These are phyloP conservation scores for Moniliophthora roreri DNA, from an alignment of 1,284 basidiomycete species.

Conservation along the genomic window DNA sequence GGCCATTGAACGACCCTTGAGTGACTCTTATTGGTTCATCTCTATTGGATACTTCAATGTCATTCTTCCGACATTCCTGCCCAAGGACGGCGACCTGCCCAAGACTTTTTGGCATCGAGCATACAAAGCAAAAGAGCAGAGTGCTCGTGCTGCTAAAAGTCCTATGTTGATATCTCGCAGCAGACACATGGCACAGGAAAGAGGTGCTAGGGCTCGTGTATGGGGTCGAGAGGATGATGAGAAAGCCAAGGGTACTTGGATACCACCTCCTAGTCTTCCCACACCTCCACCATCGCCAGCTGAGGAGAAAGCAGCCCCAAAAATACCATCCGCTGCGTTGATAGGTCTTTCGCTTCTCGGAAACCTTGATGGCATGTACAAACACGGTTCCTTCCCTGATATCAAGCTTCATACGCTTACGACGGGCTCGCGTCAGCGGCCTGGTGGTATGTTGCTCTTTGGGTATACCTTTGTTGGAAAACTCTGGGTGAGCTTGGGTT, in stretches of 20 bases:
- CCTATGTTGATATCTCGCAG: slow-evolving; percentile 59
- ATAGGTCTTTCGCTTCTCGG: slow-evolving; percentile 77
- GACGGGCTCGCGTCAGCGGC: slow-evolving; percentile 74
- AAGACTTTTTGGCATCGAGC: slow-evolving; percentile 74
- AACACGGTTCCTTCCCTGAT: slow-evolving; percentile 55
- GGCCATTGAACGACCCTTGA: slow-evolving; percentile 36
- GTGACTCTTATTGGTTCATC: slow-evolving; percentile 74
- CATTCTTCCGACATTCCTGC: slow-evolving; percentile 68
- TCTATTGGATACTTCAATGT: slow-evolving; percentile 82
- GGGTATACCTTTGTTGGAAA: slow-evolving; percentile 74
- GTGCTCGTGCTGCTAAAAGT: slow-evolving; percentile 57
- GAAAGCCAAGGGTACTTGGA: slow-evolving; percentile 44
- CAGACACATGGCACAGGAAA: slow-evolving; percentile 61
- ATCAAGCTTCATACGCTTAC: slow-evolving; percentile 67
- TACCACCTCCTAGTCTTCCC: slow-evolving; percentile 32
- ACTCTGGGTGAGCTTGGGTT: slow-evolving; percentile 74
- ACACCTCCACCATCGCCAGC: slow-evolving; percentile 9
- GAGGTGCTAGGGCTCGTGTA: slow-evolving; percentile 54
- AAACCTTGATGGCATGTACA: slow-evolving; percentile 77
- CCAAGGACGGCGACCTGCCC: slow-evolving; percentile 35
- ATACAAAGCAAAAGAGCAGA: slow-evolving; percentile 65
- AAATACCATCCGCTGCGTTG: slow-evolving; percentile 55
- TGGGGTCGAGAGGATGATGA: slow-evolving; percentile 78
- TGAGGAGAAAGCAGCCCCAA: slow-evolving; percentile 21
- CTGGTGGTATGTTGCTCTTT: slow-evolving; percentile 73